These are phyloP conservation scores for Mycena crocata DNA, from an alignment of 768 basidiomycete genomes.

Conservation along the genomic window DNA sequence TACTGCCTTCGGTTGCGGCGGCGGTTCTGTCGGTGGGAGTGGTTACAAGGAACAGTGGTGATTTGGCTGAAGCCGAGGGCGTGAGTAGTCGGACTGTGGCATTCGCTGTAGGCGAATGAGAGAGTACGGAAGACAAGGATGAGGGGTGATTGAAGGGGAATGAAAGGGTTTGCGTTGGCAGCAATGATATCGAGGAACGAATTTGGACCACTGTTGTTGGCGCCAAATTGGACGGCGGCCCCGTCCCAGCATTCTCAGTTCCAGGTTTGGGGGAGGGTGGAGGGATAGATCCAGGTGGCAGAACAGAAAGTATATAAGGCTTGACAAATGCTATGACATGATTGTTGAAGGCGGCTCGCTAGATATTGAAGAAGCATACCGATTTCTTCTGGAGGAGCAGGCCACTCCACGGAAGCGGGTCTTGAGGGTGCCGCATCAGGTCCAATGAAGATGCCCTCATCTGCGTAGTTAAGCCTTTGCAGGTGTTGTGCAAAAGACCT, in stretches of 20 bases:
- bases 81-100: constrained; percentile 75
- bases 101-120: constrained; percentile 47
- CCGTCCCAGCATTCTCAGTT: constrained; percentile 36
- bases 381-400: constrained; percentile 85
- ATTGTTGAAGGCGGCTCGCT: not conserved
- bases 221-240: constrained; percentile 52
- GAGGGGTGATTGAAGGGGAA: constrained; percentile 66
- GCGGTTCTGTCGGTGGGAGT: constrained; percentile 80
- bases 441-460: constrained; percentile 75
- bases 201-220: constrained; percentile 76
- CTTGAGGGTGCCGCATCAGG: constrained; percentile 66
- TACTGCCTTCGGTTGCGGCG: constrained; percentile 76
- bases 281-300: constrained; percentile 74
- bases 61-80: constrained; percentile 61
- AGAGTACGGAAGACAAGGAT: constrained; percentile 36
- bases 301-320: constrained; percentile 82
- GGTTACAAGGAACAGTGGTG: constrained; percentile 71
- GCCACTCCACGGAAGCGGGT: constrained; percentile 71
- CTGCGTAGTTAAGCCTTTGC: constrained; percentile 48
- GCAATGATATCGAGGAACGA: constrained; percentile 75
- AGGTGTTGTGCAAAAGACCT: not conserved
- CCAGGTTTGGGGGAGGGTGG: constrained; percentile 36
- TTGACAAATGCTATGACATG: constrained; percentile 68
- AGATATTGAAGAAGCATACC: constrained; percentile 51
- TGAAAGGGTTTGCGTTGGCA: constrained; percentile 68